Evolutionary conservation across 208 protist species (phyloP).

Genomic region (Tritrichomonas musculus): DNA sequence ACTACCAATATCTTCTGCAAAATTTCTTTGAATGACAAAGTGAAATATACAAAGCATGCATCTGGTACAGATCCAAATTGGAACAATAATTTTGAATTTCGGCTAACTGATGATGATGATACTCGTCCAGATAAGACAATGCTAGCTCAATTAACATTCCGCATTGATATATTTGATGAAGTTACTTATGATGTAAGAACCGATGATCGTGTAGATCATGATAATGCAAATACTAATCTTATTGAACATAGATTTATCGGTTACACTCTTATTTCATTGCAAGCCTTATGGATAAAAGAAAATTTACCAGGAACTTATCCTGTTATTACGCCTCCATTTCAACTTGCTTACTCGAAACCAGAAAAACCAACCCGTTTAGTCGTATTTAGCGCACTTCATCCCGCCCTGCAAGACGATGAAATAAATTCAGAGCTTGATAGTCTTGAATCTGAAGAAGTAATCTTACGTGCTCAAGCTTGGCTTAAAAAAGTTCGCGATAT

Average conservation of each 20-base stretch:
- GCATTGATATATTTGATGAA: slow-evolving; percentile 14
- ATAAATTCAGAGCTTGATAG: neutral
- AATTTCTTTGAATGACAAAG: neutral
- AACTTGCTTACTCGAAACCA: neutral
- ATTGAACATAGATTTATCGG: neutral
- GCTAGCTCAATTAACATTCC: neutral
- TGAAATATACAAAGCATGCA: neutral
- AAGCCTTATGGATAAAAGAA: neutral
- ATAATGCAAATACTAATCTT: neutral
- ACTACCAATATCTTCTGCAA: neutral
- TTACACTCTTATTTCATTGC: neutral
- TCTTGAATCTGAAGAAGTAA: neutral
- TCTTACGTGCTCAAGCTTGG: neutral
- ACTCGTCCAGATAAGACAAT: neutral
- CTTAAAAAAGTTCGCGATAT: neutral
- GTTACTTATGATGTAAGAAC: neutral
- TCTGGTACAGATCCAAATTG: neutral
- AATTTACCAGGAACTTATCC: neutral
- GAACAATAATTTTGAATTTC: neutral
- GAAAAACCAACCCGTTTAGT: neutral
- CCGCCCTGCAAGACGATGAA: too few species aligned
- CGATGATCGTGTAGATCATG: neutral
- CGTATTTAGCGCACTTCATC: too few species aligned
- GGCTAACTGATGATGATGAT: neutral
- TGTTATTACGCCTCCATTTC: neutral